phyloP scores from a whole-genome alignment of 2,329 filamentous ascomycete genomes.

The Trichoderma lentiforme region DNA sequence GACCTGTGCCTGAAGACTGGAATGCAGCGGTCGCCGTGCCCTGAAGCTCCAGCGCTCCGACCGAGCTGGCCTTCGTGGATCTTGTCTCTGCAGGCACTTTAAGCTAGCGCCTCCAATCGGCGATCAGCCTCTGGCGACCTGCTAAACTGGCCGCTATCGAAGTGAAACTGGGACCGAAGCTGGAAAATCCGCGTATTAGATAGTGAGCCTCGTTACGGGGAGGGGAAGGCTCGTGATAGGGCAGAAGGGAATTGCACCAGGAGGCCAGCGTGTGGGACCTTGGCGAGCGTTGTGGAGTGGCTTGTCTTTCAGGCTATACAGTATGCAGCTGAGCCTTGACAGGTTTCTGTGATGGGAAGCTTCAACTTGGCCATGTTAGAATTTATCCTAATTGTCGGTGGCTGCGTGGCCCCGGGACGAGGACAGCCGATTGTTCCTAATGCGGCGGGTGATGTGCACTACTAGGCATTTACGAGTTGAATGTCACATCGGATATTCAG shows the following conservation, averaged over 20 bases:
- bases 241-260: not conserved
- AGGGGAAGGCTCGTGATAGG: not conserved
- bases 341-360: not conserved
- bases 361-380: not conserved
- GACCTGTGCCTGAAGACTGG: not conserved
- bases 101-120: conserved; percentile 9
- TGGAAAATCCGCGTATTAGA: not conserved
- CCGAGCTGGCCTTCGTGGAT: conserved; percentile 5
- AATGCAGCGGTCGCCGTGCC: not conserved
- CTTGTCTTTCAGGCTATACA: not conserved
- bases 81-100: conserved; percentile 13
- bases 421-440: not conserved
- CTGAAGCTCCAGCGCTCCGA: not conserved
- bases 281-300: not conserved
- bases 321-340: not conserved
- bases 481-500: not conserved
- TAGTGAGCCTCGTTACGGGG: not conserved
- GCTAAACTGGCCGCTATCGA: not conserved
- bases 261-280: not conserved
- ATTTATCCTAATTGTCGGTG: conserved; percentile 4
- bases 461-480: not conserved
- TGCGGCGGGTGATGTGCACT: not conserved
- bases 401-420: not conserved
- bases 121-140: not conserved
- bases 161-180: not conserved